Conservation (phyloP, 2,329 filamentous ascomycete genomes). For the Teratosphaeria pseudoeucalypti region DNA sequence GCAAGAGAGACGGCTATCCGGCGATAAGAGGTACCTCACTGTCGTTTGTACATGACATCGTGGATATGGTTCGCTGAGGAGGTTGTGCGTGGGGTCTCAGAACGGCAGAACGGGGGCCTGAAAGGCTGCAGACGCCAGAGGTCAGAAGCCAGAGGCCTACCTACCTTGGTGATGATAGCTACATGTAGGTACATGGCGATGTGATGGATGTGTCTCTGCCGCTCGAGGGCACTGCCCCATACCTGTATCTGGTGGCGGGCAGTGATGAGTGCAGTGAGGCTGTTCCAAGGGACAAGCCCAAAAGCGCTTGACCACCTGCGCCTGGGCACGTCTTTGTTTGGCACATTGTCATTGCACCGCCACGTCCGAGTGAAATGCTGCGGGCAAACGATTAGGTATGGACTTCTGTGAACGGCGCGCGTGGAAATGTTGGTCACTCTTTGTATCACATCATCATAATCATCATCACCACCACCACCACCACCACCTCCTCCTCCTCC, state of each 20-base stretch:
- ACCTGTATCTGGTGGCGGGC: not conserved
- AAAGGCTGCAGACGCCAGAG: not conserved
- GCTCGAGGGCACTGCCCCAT: not conserved
- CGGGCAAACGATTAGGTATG: not conserved
- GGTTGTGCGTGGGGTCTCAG: not conserved
- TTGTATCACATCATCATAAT: not conserved
- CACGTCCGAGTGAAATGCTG: not conserved
- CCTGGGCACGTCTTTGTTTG: not conserved
- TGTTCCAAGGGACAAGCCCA: not conserved
- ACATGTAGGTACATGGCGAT: not conserved
- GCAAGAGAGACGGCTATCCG: not conserved
- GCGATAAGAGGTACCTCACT: not conserved
- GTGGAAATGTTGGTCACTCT: not conserved
- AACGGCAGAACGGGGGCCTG: not conserved
- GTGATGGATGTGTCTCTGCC: not conserved
- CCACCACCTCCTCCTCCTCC: too few species aligned
- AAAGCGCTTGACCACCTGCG: not conserved
- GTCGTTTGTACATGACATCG: not conserved
- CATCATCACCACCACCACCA: not conserved
- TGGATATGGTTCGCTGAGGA: not conserved
- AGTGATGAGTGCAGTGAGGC: not conserved
- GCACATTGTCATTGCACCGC: not conserved
- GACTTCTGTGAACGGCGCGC: not conserved
- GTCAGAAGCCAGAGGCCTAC: not conserved
- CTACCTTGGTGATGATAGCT: not conserved